Evolutionary conservation across 192 early-diverging fungal species (phyloP), one percentile per base, ranked within the genome.

Genomic region (Umbelopsis ramanniana): DNA sequence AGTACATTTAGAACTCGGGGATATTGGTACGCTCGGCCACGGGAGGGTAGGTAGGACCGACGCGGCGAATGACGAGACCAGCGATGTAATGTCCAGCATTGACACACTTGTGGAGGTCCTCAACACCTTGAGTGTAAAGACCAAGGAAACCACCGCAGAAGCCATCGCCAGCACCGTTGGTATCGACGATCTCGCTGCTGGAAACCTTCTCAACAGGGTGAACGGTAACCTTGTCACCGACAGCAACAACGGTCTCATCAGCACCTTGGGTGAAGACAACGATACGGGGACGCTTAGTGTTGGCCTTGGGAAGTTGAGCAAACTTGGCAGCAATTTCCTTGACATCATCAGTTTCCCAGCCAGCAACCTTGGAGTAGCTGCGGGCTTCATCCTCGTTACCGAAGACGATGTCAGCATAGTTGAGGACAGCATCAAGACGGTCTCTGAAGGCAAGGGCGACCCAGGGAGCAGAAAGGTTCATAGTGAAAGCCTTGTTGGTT

Each of bases 151-250:
- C 97, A 57, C 94, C 97, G 72, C 87, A 89, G 85, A 98, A 99
- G 33, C 94, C 96, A 85, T 99, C 97, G 77, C 97, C 97, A 72
- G 96, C 96, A 73, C 95, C 97, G 83, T 99, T 99, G 79, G 95
- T 94, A 80, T 99, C 97, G 60, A 94, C 92, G 76, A 99, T 95
- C 73, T 96, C 87, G 38, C 81, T 73, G 67, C 76, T 74, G 9
- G 81, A 77, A 38, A 93, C 85, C 29, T 85, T 83, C 55, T 82
- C 85, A 22, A 91, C 86, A 17, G 87, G 82, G 79, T 84, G 88
- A 57, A 84, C 84, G 67, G 91, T 86, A 33, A 85, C 74, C 68
- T 85, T 82, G 76, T 85, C 88, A 77, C 88, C 85, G 11, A 82
- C 70, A 50, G 86, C 92, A 57, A 95, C 88, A 72, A 94, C 79